Evolutionary conservation across 2,329 filamentous ascomycete genomes (phyloP).

Genomic region (Pyrenochaeta sp.): DNA sequence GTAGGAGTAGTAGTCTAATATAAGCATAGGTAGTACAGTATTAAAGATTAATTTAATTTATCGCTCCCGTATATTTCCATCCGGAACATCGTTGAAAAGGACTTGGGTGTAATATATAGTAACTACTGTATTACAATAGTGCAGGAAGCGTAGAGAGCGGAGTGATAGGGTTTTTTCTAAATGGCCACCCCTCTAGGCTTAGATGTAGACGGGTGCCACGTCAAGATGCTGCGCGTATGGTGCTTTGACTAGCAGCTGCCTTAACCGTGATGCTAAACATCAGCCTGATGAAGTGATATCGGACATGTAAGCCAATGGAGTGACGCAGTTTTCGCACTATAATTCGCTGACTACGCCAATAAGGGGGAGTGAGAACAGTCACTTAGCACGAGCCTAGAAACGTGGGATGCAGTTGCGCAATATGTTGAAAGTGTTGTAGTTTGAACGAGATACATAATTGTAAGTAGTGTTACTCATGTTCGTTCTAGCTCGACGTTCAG

Average conservation of each 20-base stretch:
- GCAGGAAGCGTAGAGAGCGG: not conserved
- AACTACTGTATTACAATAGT: too few relatives aligned
- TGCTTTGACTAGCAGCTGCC: not conserved
- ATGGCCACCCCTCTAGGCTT: not conserved
- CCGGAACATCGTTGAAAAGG: not conserved
- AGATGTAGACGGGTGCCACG: constrained; percentile 1
- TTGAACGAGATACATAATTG: not conserved
- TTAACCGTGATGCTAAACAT: not conserved
- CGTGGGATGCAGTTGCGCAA: not conserved
- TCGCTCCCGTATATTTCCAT: not conserved
- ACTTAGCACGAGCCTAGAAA: not conserved
- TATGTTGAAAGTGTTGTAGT: not conserved
- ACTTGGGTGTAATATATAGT: not conserved
- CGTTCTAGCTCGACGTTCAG: too few relatives aligned
- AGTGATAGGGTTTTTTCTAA: not conserved
- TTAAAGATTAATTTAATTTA: not conserved
- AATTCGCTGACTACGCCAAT: not conserved
- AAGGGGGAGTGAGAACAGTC: not conserved
- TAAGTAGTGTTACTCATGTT: too few relatives aligned
- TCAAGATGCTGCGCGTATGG: not conserved
- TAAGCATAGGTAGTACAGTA: constrained; percentile 7
- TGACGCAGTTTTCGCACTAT: not conserved
- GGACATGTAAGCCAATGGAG: not conserved
- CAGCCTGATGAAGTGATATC: not conserved
- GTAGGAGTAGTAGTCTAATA: too few relatives aligned